phyloP scores from a whole-genome alignment of 768 basidiomycete species.

The Naganishia onofrii region DNA sequence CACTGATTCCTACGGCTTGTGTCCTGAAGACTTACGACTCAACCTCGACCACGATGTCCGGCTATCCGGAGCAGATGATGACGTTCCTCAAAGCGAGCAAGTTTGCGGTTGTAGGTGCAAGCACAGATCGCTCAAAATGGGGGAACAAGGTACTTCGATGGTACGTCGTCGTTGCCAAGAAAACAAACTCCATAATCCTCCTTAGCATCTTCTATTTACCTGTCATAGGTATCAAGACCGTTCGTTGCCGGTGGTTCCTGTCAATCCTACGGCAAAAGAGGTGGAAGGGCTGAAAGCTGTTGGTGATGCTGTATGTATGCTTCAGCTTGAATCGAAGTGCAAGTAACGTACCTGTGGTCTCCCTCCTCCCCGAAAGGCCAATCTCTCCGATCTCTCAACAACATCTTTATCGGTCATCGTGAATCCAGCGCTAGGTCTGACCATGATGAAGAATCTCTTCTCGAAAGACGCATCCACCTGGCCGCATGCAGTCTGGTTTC shows the following conservation, averaged over 20 bases:
- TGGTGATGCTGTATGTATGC: conserved; percentile 34
- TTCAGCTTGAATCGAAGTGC: neutral
- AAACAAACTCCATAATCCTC: neutral
- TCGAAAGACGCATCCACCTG: conserved; percentile 54
- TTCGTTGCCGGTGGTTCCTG: conserved; percentile 39
- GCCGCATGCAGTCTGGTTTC: conserved; percentile 78
- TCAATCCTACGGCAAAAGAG: conserved; percentile 33
- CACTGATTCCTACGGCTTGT: no score
- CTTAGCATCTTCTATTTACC: neutral
- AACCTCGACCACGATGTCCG: conserved; percentile 11
- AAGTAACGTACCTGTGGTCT: neutral
- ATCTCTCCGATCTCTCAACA: conserved; percentile 33
- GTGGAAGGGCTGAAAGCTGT: conserved; percentile 38
- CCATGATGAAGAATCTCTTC: conserved; percentile 42
- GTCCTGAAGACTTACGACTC: neutral
- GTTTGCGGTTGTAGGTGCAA: conserved; percentile 44
- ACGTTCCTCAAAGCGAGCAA: conserved; percentile 39
- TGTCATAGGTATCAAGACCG: conserved; percentile 36
- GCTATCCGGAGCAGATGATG: conserved; percentile 38
- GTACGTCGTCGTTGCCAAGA: conserved; percentile 26
- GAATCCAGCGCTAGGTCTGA: conserved; percentile 37
- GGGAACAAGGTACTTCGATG: conserved; percentile 39
- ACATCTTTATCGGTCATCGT: conserved; percentile 48
- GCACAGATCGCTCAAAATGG: conserved; percentile 37
- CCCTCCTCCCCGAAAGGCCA: conserved; percentile 22